Base-by-base conservation (phyloP, 192 early-diverging fungal species). In the Kappamyces sp. region DNA sequence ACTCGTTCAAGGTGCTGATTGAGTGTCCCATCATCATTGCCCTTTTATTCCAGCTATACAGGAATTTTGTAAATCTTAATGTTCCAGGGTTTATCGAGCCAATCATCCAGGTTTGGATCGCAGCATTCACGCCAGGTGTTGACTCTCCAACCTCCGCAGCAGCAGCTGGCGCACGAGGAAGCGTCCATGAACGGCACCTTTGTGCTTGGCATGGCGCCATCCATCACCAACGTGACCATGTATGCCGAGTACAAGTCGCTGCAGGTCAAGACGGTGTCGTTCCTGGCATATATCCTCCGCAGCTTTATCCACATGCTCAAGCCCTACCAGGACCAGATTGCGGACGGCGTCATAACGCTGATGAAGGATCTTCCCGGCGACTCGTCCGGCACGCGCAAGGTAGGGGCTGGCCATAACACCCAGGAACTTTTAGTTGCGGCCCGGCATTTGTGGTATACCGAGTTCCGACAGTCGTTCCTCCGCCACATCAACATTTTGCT, bases 11-110 rank as follows among this genome's bases (percentile, higher is more conserved):
- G 71, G 95, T 99, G 13, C 66, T 99, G 62, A 94, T 91, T 2
- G 97, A 99, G 63, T 94, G 94, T 61, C 97, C 97, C 3, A 95
- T 99, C 31, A 98, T 98, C 50, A 90, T 99, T 31, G 97, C 96
- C 1, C 74, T 96, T 15, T 72, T 98, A 23, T 93, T 98, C 61
- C 91, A 96, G 74, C 81, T 94, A 1, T 86, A 93, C 74, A 51
- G 68, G 32, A 79, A 84, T 39, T 87, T 87, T 58, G 90, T 90
- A 32, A 82, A 78, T 37, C 77, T 75, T 31, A 90, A 94, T 61
- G 86, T 98, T 40, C 78, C 80, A 39, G 77, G 76, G 50, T 93
- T 99, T 66, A 82, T 99, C 5, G 92, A 92, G 2, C 74, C 91
- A 32, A 92, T 94, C 37, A 82, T 99, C 54, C 72, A 86, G 55